Conservation (phyloP, 305 asterid genomes). For the Coffea humblotiana region DNA sequence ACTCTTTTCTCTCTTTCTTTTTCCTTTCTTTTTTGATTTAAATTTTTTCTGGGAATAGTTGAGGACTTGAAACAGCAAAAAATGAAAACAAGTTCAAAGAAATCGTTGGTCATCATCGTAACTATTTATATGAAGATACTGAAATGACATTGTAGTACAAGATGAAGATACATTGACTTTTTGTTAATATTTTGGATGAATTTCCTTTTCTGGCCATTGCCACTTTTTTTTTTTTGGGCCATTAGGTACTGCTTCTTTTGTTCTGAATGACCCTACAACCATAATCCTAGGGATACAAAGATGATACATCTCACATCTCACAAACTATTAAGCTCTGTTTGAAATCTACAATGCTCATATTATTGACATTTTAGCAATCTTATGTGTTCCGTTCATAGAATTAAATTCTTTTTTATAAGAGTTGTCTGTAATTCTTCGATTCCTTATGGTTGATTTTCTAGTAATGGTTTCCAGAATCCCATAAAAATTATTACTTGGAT, state of each 20-base stretch:
- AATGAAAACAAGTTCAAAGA: background rate
- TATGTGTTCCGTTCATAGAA: background rate
- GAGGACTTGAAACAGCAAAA: background rate
- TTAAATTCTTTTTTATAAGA: too few relatives aligned
- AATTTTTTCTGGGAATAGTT: background rate
- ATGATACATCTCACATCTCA: background rate
- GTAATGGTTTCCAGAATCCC: too few relatives aligned
- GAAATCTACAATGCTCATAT: background rate
- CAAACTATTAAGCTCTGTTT: background rate
- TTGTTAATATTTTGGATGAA: background rate
- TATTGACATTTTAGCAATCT: background rate
- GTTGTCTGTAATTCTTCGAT: too few relatives aligned
- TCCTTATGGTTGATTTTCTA: too few relatives aligned
- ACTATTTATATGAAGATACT: background rate
- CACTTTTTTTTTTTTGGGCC: background rate
- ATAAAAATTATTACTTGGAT: too few relatives aligned
- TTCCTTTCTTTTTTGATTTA: too few relatives aligned
- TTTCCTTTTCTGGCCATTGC: background rate
- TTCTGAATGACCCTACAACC: background rate
- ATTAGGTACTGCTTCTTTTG: background rate
- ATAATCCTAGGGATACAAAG: background rate
- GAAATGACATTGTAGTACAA: background rate
- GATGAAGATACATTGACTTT: background rate
- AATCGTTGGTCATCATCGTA: background rate
- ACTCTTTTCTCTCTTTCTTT: background rate